Evolutionary conservation across 2,329 filamentous ascomycete genomes (phyloP), one percentile per base, ranked within the genome.

Genomic region (Emmonsiellopsis sp.): DNA sequence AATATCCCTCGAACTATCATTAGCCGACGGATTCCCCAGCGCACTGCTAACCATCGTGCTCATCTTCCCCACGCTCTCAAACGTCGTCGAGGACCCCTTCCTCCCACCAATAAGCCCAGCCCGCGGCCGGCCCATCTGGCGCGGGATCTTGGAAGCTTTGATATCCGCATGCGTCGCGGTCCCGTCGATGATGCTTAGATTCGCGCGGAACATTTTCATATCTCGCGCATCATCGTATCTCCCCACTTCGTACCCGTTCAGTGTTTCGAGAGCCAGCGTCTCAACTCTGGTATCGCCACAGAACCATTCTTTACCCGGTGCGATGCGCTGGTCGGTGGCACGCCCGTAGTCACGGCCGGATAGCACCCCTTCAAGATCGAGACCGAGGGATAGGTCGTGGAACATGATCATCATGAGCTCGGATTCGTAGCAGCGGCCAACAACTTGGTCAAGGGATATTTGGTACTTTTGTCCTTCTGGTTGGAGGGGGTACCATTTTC

Each of bases 221-320:
- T 79, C 68, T 7, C 77, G 70, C 7, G 71, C 63, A 0, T 67
- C 68, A 51, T 78, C 74, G 41, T 71, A 73, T 16, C 67, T 65
- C 0, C 77, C 72, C 5, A 79, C 74, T 32, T 79, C 77, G 1
- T 75, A 61, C 1, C 76, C 77, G 55, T 82, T 83, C 38, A 83
- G 64, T 2, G 75, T 75, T 31, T 76, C 74, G 5, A 84, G 61
- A 31, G 78, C 78, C 0, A 84, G 71, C 0, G 79, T 77, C 47
- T 83, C 76, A 0, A 76, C 75, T 1, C 81, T 73, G 20, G 71
- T 71, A 51, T 84, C 80, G 0, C 73, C 79, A 76, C 78, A 82
- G 62, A 77, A 81, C 80, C 80, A 84, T 0, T 67, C 65, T 30
- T 74, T 71, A 11, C 68, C 72, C 1, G 61, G 50, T 0, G 67